These are phyloP conservation scores for Linnemannia schmuckeri DNA, from an alignment of 192 early-diverging fungal species.

Conservation along the genomic window DNA sequence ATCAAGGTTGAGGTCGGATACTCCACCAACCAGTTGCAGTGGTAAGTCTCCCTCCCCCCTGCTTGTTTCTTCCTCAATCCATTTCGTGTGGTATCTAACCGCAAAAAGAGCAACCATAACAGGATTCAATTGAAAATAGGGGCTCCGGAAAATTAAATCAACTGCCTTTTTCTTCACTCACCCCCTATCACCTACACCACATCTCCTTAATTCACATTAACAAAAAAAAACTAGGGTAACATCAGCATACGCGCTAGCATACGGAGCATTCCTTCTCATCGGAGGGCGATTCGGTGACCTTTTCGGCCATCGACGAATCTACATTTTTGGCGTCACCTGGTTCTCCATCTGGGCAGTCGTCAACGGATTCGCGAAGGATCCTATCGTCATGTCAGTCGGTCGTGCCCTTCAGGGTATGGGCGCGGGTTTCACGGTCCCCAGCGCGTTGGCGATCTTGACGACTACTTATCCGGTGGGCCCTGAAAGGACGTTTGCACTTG, in stretches of 20 bases:
- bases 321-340: slow-evolving; percentile 13
- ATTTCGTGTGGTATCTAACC: not conserved
- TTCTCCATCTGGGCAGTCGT: slow-evolving; percentile 21
- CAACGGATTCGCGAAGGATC: slow-evolving; percentile 26
- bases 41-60: not conserved
- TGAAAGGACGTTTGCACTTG: slow-evolving; percentile 18
- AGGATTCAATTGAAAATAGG: not conserved
- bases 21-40: slow-evolving; percentile 20
- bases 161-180: not conserved
- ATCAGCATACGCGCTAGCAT: slow-evolving; percentile 34
- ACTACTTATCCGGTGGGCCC: slow-evolving; percentile 15
- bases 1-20: slow-evolving; percentile 21
- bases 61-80: not conserved
- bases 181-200: not conserved
- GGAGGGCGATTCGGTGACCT: slow-evolving; percentile 32
- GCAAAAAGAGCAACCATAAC: not conserved
- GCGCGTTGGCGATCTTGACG: slow-evolving; percentile 30
- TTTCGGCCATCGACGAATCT: slow-evolving; percentile 27
- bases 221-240: not conserved
- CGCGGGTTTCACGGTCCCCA: slow-evolving; percentile 35
- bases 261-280: slow-evolving; percentile 25
- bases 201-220: not conserved
- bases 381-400: slow-evolving; percentile 24
- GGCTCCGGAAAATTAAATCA: not conserved
- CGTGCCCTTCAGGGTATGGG: slow-evolving; percentile 31